Evolutionary conservation across 257 asterid genomes (phyloP).

Genomic region (Solanum sitiens): DNA sequence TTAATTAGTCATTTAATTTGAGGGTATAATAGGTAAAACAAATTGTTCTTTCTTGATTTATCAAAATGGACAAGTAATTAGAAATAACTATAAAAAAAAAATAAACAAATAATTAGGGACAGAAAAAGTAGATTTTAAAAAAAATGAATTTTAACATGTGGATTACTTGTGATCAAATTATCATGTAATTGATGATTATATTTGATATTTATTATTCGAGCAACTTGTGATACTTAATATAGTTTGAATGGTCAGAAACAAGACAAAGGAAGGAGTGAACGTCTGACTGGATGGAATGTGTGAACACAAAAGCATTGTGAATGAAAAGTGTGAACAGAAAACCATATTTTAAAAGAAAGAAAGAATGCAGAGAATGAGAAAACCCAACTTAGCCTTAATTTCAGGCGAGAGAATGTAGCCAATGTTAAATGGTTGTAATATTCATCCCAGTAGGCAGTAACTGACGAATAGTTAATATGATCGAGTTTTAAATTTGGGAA

Average conservation of each 20-base stretch:
- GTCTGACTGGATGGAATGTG: background rate
- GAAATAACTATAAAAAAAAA: rapidly evolving
- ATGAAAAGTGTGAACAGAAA: background rate
- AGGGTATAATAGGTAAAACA: no score
- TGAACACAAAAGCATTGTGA: background rate
- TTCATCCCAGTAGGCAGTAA: background rate
- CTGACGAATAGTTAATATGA: background rate
- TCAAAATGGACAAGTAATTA: no score
- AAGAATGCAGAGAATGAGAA: background rate
- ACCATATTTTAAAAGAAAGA: background rate
- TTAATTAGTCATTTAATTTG: no score
- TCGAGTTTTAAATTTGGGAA: background rate
- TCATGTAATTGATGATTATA: background rate
- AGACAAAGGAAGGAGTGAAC: background rate
- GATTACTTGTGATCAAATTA: background rate
- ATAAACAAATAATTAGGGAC: no score
- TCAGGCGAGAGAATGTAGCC: background rate
- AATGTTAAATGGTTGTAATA: background rate
- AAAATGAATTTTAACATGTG: background rate
- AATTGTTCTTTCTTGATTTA: no score
- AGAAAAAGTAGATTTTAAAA: background rate
- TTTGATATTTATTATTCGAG: background rate
- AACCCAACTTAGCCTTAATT: background rate
- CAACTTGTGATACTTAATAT: no score
- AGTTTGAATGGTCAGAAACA: no score